phyloP scores from a whole-genome alignment of 2,329 filamentous ascomycete genomes.

The Ciborinia camelliae region DNA sequence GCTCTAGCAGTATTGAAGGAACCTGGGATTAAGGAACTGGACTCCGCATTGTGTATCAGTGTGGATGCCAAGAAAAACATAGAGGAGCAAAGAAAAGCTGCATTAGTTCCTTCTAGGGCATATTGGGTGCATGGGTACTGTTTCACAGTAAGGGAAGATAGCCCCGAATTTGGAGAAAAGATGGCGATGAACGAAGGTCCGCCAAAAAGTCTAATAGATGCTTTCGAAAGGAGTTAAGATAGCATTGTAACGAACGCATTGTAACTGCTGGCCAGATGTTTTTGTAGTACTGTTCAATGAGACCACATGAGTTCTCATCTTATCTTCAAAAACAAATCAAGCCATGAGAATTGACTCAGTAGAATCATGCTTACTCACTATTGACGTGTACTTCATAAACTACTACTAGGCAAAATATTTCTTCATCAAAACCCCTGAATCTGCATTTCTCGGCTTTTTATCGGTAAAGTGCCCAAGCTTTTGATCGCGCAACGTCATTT shows the following conservation, averaged over 20 bases:
- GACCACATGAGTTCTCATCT: slow-evolving; percentile 10
- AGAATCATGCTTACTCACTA: background rate
- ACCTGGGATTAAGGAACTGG: slow-evolving; percentile 63
- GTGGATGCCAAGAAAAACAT: slow-evolving; percentile 53
- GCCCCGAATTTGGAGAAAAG: slow-evolving; percentile 28
- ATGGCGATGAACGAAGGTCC: slow-evolving; percentile 25
- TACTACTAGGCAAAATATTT: background rate
- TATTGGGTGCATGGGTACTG: slow-evolving; percentile 33
- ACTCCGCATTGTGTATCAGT: slow-evolving; percentile 74
- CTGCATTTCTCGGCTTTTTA: background rate
- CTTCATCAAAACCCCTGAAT: background rate
- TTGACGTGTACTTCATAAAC: background rate
- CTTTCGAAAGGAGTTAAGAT: slow-evolving; percentile 18
- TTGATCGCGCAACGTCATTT: background rate
- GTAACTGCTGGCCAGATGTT: background rate
- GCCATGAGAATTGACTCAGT: background rate
- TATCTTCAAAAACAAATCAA: background rate
- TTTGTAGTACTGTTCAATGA: slow-evolving; percentile 8
- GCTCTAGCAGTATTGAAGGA: slow-evolving; percentile 73
- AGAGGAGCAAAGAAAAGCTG: slow-evolving; percentile 32
- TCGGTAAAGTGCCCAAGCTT: background rate
- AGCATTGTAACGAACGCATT: background rate
- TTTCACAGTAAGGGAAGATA: slow-evolving; percentile 31
- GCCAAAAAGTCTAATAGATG: slow-evolving; percentile 19
- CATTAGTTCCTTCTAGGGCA: slow-evolving; percentile 20